Percentiles rank a stretch among this genome's conserved stretches.
Conservation (phyloP, 139 green algal species). For the Ettlia oleoabundans region DNA sequence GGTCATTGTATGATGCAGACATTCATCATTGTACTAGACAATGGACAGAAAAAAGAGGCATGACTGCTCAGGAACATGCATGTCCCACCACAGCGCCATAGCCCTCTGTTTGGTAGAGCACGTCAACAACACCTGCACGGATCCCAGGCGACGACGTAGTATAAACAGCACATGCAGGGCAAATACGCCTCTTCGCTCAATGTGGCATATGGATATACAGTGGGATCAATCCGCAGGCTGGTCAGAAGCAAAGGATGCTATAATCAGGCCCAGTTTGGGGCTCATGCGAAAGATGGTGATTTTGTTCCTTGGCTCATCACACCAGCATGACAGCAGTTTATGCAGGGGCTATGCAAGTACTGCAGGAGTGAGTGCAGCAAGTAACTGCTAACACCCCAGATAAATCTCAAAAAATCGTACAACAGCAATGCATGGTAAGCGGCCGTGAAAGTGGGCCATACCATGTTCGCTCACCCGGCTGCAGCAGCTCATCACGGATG, state of each 20-base stretch:
- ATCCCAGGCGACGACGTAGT: too few species aligned
- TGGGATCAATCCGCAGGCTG: too few species aligned
- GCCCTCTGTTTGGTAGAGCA: constrained; percentile 78
- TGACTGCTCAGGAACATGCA: not conserved
- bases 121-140: constrained; percentile 45
- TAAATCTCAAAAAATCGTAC: not conserved
- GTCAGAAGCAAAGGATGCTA: constrained; percentile 6
- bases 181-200: too few species aligned
- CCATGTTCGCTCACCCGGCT: constrained; percentile 13
- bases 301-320: constrained; percentile 29
- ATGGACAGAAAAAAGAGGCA: not conserved
- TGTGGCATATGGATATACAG: too few species aligned
- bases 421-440: too few species aligned
- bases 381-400: too few species aligned
- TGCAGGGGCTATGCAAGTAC: not conserved
- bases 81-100: constrained; percentile 59
- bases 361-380: not conserved
- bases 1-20: too few species aligned
- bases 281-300: constrained; percentile 46
- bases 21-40: too few species aligned
- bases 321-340: constrained; percentile 1
- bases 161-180: too few species aligned
- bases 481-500: constrained; percentile 42
- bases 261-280: constrained; percentile 31
- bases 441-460: too few species aligned